A percentile compares a stretch with the other conserved stretches of the same genome.
Evolutionary conservation across 176 grass and related monocot species (phyloP).

Genomic region (Coix lacrymajobi): DNA sequence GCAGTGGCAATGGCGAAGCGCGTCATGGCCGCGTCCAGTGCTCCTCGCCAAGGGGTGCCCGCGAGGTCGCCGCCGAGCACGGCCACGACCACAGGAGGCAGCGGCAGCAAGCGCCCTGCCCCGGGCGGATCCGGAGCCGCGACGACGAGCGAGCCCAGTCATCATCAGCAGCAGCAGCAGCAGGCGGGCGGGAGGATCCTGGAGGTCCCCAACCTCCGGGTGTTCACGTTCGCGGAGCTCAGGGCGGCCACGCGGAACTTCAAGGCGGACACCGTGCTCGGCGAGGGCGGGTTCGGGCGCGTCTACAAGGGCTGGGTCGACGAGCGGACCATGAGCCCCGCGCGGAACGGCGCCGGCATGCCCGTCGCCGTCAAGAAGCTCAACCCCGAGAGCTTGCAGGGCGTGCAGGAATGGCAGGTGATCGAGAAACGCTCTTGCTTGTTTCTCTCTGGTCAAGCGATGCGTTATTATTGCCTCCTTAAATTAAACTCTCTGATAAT

Average conservation of each 20-base stretch:
- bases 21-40: conserved; percentile 24
- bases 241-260: conserved; percentile 59
- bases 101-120: neutral
- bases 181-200: conserved; percentile 49
- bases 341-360: conserved; percentile 43
- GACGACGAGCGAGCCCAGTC: neutral
- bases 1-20: conserved; percentile 37
- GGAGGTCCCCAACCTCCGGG: conserved; percentile 61
- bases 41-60: neutral
- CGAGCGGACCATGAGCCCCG: conserved; percentile 48
- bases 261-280: conserved; percentile 48
- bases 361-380: conserved; percentile 74
- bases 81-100: neutral
- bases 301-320: conserved; percentile 77
- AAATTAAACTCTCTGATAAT: neutral
- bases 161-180: neutral
- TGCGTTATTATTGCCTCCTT: neutral
- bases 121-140: neutral
- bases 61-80: neutral
- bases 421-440: neutral
- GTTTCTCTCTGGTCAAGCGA: neutral
- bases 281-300: conserved; percentile 72
- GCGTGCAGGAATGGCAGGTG: conserved; percentile 75
- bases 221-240: conserved; percentile 69
- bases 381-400: conserved; percentile 64